Base-by-base conservation (phyloP, 2,329 filamentous ascomycete species). In the Endoconidiophora laricicola region DNA sequence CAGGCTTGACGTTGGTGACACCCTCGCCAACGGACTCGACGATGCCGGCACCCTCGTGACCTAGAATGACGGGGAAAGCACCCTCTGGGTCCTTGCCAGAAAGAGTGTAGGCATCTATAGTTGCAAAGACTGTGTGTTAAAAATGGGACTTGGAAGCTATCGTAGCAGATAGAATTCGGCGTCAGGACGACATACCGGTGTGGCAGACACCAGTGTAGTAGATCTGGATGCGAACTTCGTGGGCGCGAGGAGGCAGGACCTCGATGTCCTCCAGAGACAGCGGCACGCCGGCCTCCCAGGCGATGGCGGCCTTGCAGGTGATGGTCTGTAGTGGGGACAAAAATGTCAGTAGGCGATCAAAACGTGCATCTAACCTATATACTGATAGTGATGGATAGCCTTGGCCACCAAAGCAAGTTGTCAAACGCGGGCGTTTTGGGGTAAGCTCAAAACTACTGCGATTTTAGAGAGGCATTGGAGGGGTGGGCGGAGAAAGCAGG, bases 161-260 rank as follows among this genome's bases (percentile, higher is more conserved):
- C n/a, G n/a, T n/a, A n/a, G n/a, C n/a, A n/a, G n/a, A n/a, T n/a
- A n/a, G n/a, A n/a, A n/a, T n/a, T n/a, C n/a, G n/a, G 29, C 4
- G 26, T 44, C 29, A 16, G 18, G 26, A 10, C 26, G 37, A 52
- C 54, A 20, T 69, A 91, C 86, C 86, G 64, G 90, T 98, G 72
- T 98, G 91, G 74, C 91, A 98, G 64, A 98, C 91, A 68, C 91
- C 91, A 49, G 91, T 98, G 73, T 95, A 93, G 74, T 90, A 82
- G 65, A 96, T 86, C 73, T 96, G 72, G 63, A 98, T 94, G 60
- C 91, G 86, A 63, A 98, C 91, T 71, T 98, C 91, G 69, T 94
- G 78, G 55, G 90, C 88, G 68, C 75, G 80, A 54, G 91, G 91
- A 55, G 90, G 83, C 48, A 74, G 78, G 57, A 98, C 91, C 70